These are phyloP conservation scores for Pseudogymnoascus sp. DNA, from an alignment of 2,329 filamentous ascomycete species.

Conservation along the genomic window DNA sequence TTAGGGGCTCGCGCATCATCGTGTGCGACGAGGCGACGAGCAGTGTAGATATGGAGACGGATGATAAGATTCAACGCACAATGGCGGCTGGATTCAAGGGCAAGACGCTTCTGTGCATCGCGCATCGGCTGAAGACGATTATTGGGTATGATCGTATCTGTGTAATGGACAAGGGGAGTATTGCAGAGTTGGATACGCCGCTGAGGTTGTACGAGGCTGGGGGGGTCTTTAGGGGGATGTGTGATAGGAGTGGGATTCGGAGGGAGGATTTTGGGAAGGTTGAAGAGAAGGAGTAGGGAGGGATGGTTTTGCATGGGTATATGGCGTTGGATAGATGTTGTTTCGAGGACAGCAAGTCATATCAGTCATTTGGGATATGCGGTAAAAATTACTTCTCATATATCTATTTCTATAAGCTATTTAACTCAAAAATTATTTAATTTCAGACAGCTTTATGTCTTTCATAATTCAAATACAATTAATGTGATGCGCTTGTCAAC, in stretches of 20 bases:
- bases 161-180: slow-evolving; percentile 85
- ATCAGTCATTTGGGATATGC: neutral
- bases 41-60: slow-evolving; percentile 90
- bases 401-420: neutral
- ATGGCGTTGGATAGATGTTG: neutral
- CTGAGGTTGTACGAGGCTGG: slow-evolving; percentile 61
- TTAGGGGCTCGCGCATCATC: slow-evolving; percentile 82
- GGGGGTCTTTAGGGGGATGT: slow-evolving; percentile 70
- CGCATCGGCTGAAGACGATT: slow-evolving; percentile 85
- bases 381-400: neutral
- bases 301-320: neutral
- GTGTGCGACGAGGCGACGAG: slow-evolving; percentile 95
- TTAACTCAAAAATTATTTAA: neutral
- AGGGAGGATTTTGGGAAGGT: slow-evolving; percentile 23
- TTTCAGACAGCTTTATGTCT: neutral
- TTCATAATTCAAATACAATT: neutral
- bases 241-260: slow-evolving; percentile 49
- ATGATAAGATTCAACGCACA: slow-evolving; percentile 87
- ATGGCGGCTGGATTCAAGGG: slow-evolving; percentile 80
- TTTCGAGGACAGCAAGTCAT: neutral
- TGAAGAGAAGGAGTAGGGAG: neutral
- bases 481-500: neutral
- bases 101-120: slow-evolving; percentile 85
- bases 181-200: slow-evolving; percentile 80
- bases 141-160: slow-evolving; percentile 92